A percentile compares a stretch with the other conserved stretches of the same genome.
phyloP scores from a whole-genome alignment of 306 rosid genomes.

The Vigna hirtella region DNA sequence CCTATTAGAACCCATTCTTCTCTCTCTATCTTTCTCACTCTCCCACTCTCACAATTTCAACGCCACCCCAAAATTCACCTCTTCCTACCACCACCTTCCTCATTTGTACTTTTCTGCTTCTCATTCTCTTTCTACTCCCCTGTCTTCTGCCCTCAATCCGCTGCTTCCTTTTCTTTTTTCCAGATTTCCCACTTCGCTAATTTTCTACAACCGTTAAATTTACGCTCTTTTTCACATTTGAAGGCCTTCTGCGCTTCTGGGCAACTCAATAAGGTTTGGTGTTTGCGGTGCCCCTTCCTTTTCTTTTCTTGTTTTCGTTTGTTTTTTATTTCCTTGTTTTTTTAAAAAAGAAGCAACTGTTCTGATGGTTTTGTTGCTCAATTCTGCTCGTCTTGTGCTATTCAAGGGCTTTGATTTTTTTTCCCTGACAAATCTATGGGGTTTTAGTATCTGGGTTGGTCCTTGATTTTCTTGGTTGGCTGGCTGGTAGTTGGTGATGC shows the following conservation, averaged over 20 bases:
- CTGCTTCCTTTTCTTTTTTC: conserved; percentile 1
- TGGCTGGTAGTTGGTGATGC: conserved; percentile 35
- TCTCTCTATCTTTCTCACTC: neutral
- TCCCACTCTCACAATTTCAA: conserved; percentile 26
- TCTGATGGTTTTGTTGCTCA: conserved; percentile 7
- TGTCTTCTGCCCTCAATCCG: conserved; percentile 22
- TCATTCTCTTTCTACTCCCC: neutral
- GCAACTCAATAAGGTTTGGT: conserved; percentile 9
- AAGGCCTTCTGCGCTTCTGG: conserved; percentile 37
- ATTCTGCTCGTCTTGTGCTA: neutral
- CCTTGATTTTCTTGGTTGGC: conserved; percentile 37
- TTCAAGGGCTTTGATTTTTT: neutral
- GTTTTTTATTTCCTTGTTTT: neutral
- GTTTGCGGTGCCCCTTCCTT: neutral
- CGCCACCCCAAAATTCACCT: conserved; percentile 26
- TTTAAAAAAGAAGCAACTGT: neutral
- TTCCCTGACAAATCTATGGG: neutral
- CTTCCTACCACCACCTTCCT: conserved; percentile 3
- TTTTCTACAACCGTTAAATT: conserved; percentile 28
- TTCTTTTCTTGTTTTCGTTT: neutral
- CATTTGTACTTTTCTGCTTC: conserved; percentile 1
- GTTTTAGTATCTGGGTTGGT: conserved; percentile 16
- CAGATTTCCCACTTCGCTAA: neutral
- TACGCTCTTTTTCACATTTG: conserved; percentile 2
- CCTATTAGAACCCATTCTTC: conserved; percentile 46